Evolutionary conservation across 495 filamentous ascomycete genomes (phyloP).

Genomic region (Neurospora sp.): DNA sequence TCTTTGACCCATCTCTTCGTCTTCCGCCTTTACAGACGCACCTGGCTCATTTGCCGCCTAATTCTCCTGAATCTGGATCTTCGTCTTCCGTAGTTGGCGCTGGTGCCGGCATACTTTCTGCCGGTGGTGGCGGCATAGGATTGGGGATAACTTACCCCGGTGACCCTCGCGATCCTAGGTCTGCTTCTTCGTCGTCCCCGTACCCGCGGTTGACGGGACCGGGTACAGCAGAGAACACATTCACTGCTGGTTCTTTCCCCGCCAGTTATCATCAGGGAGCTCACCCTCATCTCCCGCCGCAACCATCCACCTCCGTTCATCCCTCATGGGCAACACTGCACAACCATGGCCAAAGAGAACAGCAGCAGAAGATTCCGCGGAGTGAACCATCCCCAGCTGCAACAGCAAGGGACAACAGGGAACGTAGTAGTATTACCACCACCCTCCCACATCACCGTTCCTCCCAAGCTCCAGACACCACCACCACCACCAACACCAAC

Average conservation of each 20-base stretch:
- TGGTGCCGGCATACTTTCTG: not conserved
- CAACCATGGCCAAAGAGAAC: not conserved
- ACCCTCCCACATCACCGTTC: not conserved
- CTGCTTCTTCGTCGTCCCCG: not conserved
- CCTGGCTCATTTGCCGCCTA: conserved; percentile 28
- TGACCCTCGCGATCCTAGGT: not conserved
- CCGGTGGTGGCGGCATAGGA: not conserved
- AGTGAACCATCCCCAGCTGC: not conserved
- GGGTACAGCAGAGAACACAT: not conserved
- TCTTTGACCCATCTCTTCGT: conserved; percentile 35
- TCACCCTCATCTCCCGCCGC: not conserved
- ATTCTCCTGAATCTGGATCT: conserved; percentile 8
- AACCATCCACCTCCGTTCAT: not conserved
- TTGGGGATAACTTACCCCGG: conserved; percentile 12
- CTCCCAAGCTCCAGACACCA: not conserved
- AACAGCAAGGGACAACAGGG: not conserved
- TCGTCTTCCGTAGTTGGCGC: not conserved
- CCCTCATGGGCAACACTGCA: not conserved
- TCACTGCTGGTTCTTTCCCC: not conserved
- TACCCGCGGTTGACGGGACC: not conserved
- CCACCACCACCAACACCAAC: not conserved
- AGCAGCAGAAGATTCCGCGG: not conserved
- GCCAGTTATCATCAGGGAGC: not conserved
- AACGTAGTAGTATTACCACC: not conserved
- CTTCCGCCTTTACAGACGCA: conserved; percentile 53